phyloP scores from a whole-genome alignment of 345 rosid species.

The Brassica cretica region DNA sequence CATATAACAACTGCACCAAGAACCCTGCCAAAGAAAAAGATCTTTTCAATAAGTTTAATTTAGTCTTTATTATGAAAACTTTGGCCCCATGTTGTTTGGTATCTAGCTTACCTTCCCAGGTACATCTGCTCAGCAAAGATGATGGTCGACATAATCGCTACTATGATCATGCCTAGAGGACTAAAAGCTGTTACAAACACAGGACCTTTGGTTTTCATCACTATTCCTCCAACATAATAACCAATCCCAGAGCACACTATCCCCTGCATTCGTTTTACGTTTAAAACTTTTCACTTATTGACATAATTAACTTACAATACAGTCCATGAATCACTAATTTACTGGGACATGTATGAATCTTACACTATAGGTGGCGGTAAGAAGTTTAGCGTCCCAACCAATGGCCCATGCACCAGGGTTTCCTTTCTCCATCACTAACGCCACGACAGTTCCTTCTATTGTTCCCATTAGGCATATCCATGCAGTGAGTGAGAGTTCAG shows the following conservation, averaged over 20 bases:
- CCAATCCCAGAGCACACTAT: constrained; percentile 71
- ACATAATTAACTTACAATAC: not conserved
- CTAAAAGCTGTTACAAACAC: constrained; percentile 86
- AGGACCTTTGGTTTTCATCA: constrained; percentile 83
- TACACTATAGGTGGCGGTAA: constrained; percentile 72
- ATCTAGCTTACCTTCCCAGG: constrained; percentile 69
- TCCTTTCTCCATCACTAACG: constrained; percentile 72
- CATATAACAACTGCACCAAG: constrained; percentile 75
- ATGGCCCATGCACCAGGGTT: constrained; percentile 58
- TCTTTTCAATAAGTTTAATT: not conserved
- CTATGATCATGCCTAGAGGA: constrained; percentile 80
- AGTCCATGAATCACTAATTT: not conserved
- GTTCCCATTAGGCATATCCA: constrained; percentile 86
- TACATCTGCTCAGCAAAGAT: constrained; percentile 77
- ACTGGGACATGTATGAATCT: constrained; percentile 14
- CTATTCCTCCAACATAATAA: constrained; percentile 71
- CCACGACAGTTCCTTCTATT: constrained; percentile 52
- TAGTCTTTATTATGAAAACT: not conserved
- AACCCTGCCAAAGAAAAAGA: constrained; percentile 49
- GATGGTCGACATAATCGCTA: constrained; percentile 73
- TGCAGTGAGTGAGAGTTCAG: constrained; percentile 79
- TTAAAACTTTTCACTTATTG: not conserved
- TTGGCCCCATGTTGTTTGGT: not conserved
- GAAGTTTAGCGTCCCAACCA: constrained; percentile 69
- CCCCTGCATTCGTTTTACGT: constrained; percentile 55